These are phyloP conservation scores for Cicer judaicum DNA, from an alignment of 306 rosid species.

Conservation along the genomic window DNA sequence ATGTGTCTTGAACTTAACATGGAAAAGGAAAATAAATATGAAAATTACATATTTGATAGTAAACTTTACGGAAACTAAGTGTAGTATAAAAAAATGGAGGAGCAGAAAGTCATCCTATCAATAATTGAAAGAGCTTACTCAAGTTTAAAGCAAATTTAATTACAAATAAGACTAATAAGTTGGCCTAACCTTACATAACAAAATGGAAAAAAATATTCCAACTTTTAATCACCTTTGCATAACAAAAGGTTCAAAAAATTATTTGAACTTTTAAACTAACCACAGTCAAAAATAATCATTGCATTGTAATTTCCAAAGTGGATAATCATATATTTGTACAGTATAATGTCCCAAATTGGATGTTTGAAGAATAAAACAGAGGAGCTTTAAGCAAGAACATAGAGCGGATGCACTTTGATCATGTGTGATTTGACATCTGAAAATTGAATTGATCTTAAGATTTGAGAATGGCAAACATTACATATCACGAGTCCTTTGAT, in stretches of 20 bases:
- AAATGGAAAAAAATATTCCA: too few relatives aligned
- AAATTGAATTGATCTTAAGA: constrained; percentile 1
- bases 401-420: background rate
- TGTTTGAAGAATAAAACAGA: background rate
- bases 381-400: background rate
- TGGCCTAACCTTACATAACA: too few relatives aligned
- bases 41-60: background rate
- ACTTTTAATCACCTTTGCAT: background rate
- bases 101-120: background rate
- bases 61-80: background rate
- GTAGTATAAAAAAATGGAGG: background rate
- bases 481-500: constrained; percentile 28
- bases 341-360: background rate
- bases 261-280: background rate
- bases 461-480: background rate
- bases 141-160: background rate
- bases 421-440: background rate
- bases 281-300: background rate
- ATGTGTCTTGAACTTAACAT: too few relatives aligned
- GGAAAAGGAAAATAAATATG: background rate
- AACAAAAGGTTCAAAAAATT: background rate
- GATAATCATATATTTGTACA: background rate
- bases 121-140: background rate
- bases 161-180: too few relatives aligned
- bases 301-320: background rate